Conservation (phyloP, 129 eudicot species). For the carrot (Daucus carota) region DNA sequence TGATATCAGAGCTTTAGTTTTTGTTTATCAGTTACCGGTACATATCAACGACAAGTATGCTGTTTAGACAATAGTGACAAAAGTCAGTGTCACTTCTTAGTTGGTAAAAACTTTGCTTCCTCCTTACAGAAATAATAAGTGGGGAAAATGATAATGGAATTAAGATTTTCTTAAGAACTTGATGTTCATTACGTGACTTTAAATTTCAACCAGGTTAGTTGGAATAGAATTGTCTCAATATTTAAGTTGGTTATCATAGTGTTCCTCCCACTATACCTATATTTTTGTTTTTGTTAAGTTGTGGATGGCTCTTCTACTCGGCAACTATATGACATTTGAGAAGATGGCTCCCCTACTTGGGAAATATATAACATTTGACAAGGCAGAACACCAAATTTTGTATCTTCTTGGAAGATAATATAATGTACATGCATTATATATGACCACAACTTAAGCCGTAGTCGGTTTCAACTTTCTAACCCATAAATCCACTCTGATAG, state of each 20-base stretch:
- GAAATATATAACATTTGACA: background rate
- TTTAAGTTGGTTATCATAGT: background rate
- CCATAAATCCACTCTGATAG: too few species aligned
- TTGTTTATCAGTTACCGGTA: too few species aligned
- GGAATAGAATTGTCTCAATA: background rate
- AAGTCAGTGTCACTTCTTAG: background rate
- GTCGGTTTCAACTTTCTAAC: too few species aligned
- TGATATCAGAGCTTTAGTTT: too few species aligned
- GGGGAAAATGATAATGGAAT: background rate
- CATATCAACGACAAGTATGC: too few species aligned
- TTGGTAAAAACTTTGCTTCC: background rate
- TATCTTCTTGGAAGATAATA: background rate
- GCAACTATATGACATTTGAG: too few species aligned
- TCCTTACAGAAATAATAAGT: background rate
- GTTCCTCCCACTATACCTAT: background rate
- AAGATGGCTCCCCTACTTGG: background rate
- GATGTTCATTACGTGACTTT: background rate
- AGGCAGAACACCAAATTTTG: background rate
- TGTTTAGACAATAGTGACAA: background rate
- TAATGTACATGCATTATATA: too few species aligned
- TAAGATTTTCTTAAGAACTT: background rate
- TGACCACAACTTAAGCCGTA: too few species aligned
- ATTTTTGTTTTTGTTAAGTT: background rate
- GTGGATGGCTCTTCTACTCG: background rate
- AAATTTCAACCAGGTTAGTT: background rate